These are phyloP conservation scores for Onygenales sp. DNA, from an alignment of 2,329 filamentous ascomycete species.

Conservation along the genomic window DNA sequence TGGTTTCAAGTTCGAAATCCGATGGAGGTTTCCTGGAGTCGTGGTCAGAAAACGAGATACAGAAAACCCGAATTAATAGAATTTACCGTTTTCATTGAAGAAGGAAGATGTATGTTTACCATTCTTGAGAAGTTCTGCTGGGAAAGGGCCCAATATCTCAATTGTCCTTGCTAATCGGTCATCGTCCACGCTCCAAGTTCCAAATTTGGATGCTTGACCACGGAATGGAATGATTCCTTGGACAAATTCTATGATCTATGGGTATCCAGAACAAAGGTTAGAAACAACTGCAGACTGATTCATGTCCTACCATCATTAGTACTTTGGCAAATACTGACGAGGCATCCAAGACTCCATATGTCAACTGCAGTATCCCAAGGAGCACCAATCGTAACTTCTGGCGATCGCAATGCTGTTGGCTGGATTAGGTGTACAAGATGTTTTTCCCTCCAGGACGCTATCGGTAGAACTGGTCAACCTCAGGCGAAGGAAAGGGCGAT, in stretches of 20 bases:
- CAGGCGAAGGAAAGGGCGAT: neutral
- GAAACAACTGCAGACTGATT: neutral
- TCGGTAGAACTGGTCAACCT: conserved; percentile 1
- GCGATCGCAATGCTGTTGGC: conserved; percentile 13
- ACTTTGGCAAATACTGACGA: conserved; percentile 12
- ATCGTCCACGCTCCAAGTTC: conserved; percentile 18
- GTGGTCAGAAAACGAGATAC: neutral
- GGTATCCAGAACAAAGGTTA: neutral
- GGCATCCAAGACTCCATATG: conserved; percentile 23
- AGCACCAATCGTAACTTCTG: conserved; percentile 19
- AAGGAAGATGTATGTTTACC: conserved; percentile 11
- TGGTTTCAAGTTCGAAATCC: conserved; percentile 16
- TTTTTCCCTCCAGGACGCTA: conserved; percentile 14
- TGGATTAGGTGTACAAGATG: conserved; percentile 15
- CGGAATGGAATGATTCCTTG: conserved; percentile 19
- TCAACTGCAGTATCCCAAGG: conserved; percentile 18
- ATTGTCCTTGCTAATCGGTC: conserved; percentile 18
- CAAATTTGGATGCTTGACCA: conserved; percentile 14
- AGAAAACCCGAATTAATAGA: neutral
- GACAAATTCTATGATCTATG: conserved; percentile 15
- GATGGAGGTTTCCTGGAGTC: conserved; percentile 15
- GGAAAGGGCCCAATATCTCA: conserved; percentile 17
- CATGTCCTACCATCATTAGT: neutral
- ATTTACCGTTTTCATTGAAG: conserved; percentile 15
- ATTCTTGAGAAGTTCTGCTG: conserved; percentile 11